Conservation (phyloP, 140 eudicot species). For the Artemisia princeps region DNA sequence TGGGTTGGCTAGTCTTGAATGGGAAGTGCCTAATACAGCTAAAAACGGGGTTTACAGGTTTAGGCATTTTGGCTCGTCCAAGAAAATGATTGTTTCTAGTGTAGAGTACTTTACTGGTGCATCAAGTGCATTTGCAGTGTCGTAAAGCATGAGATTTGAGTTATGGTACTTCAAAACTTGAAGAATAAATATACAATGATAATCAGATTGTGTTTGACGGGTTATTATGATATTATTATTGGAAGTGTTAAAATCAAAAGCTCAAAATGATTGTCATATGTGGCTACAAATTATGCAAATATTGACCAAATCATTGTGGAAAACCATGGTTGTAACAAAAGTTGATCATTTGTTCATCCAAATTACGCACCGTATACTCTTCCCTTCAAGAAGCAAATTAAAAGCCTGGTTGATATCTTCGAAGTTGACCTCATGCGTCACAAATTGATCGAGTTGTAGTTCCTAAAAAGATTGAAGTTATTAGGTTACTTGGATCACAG, state of each 20-base stretch:
- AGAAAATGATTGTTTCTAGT: slow-evolving; percentile 30
- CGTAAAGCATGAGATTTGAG: slow-evolving; percentile 20
- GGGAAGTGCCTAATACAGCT: slow-evolving; percentile 55
- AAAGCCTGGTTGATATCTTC: slow-evolving; percentile 25
- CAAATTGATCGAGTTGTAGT: slow-evolving; percentile 20
- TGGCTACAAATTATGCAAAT: background rate
- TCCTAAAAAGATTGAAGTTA: slow-evolving; percentile 14
- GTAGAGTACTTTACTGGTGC: slow-evolving; percentile 54
- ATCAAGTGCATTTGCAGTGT: slow-evolving; percentile 58
- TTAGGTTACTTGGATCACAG: background rate
- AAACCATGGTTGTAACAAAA: background rate
- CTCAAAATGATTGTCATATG: background rate
- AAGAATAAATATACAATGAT: no score
- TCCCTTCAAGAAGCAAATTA: slow-evolving; percentile 25
- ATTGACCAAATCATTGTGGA: background rate
- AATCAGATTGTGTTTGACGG: no score
- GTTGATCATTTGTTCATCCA: slow-evolving; percentile 21
- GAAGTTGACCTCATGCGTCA: slow-evolving; percentile 19
- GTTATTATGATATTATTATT: background rate
- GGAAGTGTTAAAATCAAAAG: background rate
- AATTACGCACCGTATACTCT: slow-evolving; percentile 22
- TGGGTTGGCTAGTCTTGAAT: slow-evolving; percentile 55
- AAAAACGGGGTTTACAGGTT: slow-evolving; percentile 50
- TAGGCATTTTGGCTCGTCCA: slow-evolving; percentile 59
- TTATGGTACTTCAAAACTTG: no score